phyloP scores from a whole-genome alignment of 306 rosid genomes.

The Rosa multiflora region DNA sequence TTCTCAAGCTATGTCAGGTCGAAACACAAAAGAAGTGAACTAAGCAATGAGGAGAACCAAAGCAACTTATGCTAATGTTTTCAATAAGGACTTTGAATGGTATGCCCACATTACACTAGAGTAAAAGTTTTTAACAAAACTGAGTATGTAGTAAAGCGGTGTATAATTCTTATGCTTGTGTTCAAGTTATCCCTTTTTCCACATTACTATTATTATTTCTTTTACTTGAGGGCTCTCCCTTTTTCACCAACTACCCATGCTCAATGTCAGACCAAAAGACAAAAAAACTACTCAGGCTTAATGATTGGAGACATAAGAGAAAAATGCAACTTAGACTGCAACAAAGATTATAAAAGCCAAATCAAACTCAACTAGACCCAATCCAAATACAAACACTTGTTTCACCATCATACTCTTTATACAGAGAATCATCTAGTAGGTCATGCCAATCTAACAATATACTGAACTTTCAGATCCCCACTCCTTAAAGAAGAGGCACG shows the following conservation, averaged over 20 bases:
- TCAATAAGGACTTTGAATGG: no score
- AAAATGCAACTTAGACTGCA: no score
- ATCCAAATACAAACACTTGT: slow-evolving; percentile 7
- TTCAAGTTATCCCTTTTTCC: background rate
- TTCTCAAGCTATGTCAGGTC: no score
- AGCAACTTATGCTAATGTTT: no score
- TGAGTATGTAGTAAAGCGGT: background rate
- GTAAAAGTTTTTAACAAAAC: background rate
- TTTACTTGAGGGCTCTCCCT: background rate
- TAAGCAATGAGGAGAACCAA: no score
- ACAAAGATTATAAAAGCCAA: background rate
- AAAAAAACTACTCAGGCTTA: background rate
- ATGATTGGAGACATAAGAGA: background rate
- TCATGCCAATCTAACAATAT: background rate
- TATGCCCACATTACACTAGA: no score
- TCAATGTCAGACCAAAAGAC: background rate
- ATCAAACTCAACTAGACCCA: slow-evolving; percentile 11
- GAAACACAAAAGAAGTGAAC: no score
- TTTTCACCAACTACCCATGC: background rate
- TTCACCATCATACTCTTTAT: background rate
- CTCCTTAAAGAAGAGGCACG: background rate
- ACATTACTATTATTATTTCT: background rate
- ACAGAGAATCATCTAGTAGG: background rate
- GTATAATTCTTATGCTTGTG: background rate
- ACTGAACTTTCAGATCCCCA: background rate